phyloP scores from a whole-genome alignment of 495 filamentous ascomycete species.

The Pseudoneurospora amorphoporcata region DNA sequence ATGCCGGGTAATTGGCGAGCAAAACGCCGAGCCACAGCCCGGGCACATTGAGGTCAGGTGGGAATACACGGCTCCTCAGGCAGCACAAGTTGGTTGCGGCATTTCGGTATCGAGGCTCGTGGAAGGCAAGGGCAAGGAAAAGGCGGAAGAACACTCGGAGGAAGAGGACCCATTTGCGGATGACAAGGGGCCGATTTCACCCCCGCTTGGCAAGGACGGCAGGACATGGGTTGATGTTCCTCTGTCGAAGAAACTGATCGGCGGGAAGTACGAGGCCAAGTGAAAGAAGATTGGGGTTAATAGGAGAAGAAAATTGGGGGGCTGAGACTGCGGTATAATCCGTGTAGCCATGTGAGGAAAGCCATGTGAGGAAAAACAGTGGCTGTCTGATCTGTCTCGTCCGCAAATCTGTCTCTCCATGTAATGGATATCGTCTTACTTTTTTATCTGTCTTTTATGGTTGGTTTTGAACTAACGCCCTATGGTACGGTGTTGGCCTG shows the following conservation, averaged over 20 bases:
- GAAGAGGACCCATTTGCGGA: slow-evolving; percentile 35
- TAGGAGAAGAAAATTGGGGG: neutral
- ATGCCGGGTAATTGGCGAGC: slow-evolving; percentile 60
- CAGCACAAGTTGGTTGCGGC: slow-evolving; percentile 39
- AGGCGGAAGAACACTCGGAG: slow-evolving; percentile 29
- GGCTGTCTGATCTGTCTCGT: neutral
- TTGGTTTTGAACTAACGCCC: neutral
- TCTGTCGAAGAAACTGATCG: slow-evolving; percentile 59
- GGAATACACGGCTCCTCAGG: slow-evolving; percentile 46
- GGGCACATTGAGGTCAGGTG: slow-evolving; percentile 74
- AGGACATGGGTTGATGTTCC: slow-evolving; percentile 64
- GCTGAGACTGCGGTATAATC: neutral
- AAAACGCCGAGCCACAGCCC: slow-evolving; percentile 64
- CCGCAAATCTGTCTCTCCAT: neutral
- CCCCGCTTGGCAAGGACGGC: slow-evolving; percentile 27
- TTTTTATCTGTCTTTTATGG: neutral
- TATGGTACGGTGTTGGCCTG: neutral
- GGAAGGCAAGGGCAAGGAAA: slow-evolving; percentile 33
- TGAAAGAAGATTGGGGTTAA: slow-evolving; percentile 6
- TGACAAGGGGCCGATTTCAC: slow-evolving; percentile 18
- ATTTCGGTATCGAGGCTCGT: slow-evolving; percentile 49
- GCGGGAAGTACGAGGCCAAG: slow-evolving; percentile 64
- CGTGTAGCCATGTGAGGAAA: neutral
- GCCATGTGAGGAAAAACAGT: neutral
- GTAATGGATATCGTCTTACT: neutral